Conservation (phyloP, 257 asterid species). For the Nicotiana sylvestris region DNA sequence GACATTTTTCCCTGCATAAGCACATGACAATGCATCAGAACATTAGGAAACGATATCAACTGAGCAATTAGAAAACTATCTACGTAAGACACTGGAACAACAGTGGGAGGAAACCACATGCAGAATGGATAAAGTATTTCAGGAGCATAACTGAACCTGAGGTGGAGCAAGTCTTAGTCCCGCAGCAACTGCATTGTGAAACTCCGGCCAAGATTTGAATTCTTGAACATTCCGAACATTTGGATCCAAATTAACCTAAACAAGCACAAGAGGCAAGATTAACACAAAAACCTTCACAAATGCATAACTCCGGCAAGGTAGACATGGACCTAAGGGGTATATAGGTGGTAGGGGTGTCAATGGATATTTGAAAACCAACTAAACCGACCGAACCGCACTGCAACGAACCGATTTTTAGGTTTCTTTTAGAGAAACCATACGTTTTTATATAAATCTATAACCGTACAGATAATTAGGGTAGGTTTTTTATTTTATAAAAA, state of each 20-base stretch:
- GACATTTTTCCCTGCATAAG: slow-evolving; percentile 84
- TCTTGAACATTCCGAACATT: slow-evolving; percentile 83
- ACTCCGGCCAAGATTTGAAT: slow-evolving; percentile 93
- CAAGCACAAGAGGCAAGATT: slow-evolving; percentile 5
- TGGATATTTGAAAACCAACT: no score
- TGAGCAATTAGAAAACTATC: neutral
- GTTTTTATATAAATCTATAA: no score
- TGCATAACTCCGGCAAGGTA: neutral
- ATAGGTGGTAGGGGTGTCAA: neutral
- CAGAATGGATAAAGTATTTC: neutral
- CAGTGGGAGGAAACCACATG: neutral
- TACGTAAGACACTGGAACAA: slow-evolving; percentile 2
- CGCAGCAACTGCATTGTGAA: slow-evolving; percentile 98
- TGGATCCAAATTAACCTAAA: slow-evolving; percentile 86
- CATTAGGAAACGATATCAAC: slow-evolving; percentile 6
- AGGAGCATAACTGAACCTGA: slow-evolving; percentile 51
- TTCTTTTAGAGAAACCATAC: no score
- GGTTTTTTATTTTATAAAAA: no score
- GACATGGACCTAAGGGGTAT: neutral
- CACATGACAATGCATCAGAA: slow-evolving; percentile 4
- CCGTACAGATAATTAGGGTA: no score
- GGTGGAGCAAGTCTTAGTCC: slow-evolving; percentile 90
- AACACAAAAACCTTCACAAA: slow-evolving; percentile 4
- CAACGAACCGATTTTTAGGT: no score
- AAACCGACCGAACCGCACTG: no score